phyloP scores from a whole-genome alignment of 2,329 filamentous ascomycete genomes.

The Scedosporium dehoogii region DNA sequence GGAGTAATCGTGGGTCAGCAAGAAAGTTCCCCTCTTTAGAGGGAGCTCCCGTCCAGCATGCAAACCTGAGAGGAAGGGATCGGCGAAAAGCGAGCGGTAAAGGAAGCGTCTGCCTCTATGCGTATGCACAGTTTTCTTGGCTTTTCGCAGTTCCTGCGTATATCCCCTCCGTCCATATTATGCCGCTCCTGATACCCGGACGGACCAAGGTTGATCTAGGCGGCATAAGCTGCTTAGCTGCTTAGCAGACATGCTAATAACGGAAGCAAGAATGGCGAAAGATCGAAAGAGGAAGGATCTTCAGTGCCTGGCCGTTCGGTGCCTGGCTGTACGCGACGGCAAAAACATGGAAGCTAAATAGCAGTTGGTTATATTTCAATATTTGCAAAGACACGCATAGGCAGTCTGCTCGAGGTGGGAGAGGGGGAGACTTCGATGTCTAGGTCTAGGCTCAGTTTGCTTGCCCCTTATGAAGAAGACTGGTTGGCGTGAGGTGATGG shows the following conservation, averaged over 20 bases:
- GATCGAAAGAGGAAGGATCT: background rate
- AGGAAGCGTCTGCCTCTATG: background rate
- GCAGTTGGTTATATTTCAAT: background rate
- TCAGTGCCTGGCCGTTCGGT: background rate
- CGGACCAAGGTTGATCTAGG: background rate
- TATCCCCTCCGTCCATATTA: background rate
- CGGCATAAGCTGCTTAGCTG: background rate
- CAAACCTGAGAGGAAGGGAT: background rate
- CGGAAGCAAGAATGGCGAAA: background rate
- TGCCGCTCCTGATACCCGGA: background rate
- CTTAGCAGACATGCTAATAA: background rate
- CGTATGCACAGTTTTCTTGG: background rate
- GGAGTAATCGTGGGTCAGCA: background rate
- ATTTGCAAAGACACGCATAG: background rate
- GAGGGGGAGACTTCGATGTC: background rate
- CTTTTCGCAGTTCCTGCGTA: background rate
- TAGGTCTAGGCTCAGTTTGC: background rate
- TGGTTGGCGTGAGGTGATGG: background rate
- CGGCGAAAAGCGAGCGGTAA: background rate
- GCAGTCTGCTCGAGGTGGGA: background rate
- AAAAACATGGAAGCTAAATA: background rate
- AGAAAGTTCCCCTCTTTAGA: background rate
- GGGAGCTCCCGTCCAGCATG: background rate
- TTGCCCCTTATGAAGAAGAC: background rate
- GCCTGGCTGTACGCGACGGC: background rate